Conservation (phyloP, 225 moss, liverwort and hornwort species). For the Pseudisothecium myosuroides region DNA sequence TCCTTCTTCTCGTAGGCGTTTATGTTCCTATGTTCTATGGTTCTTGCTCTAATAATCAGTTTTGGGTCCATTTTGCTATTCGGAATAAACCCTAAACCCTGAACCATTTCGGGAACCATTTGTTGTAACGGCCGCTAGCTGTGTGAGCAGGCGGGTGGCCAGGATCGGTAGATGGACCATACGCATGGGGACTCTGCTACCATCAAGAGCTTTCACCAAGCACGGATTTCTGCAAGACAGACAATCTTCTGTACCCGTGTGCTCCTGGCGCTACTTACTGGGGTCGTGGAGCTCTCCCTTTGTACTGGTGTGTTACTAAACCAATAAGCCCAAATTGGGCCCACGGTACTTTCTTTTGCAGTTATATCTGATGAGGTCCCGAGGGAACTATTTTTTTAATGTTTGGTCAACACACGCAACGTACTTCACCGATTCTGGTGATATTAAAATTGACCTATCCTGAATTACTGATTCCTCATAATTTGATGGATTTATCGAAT, state of each 20-base stretch:
- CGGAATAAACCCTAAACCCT: neutral
- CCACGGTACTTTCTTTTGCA: neutral
- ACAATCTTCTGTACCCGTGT: conserved; percentile 52
- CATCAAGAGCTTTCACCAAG: conserved; percentile 56
- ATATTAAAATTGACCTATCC: neutral
- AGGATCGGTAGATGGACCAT: conserved; percentile 50
- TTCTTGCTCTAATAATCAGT: neutral
- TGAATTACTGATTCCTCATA: neutral
- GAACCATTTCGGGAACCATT: neutral
- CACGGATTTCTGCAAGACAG: conserved; percentile 38
- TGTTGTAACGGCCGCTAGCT: neutral
- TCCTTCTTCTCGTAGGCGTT: neutral
- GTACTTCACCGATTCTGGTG: neutral
- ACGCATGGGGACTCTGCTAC: conserved; percentile 87
- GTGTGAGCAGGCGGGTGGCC: conserved; percentile 60
- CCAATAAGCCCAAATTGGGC: neutral
- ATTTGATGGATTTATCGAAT: neutral
- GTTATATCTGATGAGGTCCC: neutral
- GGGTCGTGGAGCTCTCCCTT: conserved; percentile 68
- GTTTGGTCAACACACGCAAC: neutral
- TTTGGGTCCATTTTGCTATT: neutral
- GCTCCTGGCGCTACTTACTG: conserved; percentile 60
- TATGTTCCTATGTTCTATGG: neutral
- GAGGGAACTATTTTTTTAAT: neutral
- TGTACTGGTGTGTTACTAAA: conserved; percentile 40